Percentiles rank a stretch among this genome's conserved stretches.
phyloP scores from a whole-genome alignment of 805 yeast genomes.

The Yarrowia osloensis region DNA sequence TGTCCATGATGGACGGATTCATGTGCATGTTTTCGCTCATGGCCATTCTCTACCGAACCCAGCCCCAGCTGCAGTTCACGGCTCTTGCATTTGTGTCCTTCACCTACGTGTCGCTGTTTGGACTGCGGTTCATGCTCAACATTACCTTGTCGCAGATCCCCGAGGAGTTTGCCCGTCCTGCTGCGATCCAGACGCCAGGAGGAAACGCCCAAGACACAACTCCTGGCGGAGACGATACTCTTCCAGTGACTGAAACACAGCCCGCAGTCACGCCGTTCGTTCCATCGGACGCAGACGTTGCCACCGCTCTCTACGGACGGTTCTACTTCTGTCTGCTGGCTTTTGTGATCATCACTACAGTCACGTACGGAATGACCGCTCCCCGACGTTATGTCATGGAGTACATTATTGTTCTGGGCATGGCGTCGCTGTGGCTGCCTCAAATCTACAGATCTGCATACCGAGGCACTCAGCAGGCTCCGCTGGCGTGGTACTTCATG shows the following conservation, averaged over 20 bases:
- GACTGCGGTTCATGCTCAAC: constrained; percentile 67
- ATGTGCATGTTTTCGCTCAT: constrained; percentile 63
- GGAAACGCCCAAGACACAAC: constrained; percentile 14
- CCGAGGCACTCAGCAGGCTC: constrained; percentile 64
- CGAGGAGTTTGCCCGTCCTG: constrained; percentile 42
- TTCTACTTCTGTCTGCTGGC: constrained; percentile 57
- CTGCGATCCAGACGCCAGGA: constrained; percentile 37
- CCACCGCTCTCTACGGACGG: constrained; percentile 59
- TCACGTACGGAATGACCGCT: constrained; percentile 66
- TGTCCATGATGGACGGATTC: constrained; percentile 69
- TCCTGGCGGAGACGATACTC: constrained; percentile 26
- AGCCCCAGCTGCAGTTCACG: constrained; percentile 63
- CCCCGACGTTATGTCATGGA: constrained; percentile 59
- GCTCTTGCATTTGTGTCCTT: constrained; percentile 70
- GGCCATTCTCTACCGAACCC: constrained; percentile 54
- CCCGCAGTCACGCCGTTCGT: constrained; percentile 34
- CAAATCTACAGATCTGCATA: constrained; percentile 78
- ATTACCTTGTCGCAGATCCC: constrained; percentile 65
- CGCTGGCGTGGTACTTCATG: constrained; percentile 72
- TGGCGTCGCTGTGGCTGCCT: constrained; percentile 84
- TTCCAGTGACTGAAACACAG: constrained; percentile 34
- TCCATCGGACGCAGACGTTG: constrained; percentile 52
- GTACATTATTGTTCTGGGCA: constrained; percentile 50
- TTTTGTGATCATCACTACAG: constrained; percentile 56
- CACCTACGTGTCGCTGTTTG: constrained; percentile 71